These are phyloP conservation scores for Mycothermus thermophilus DNA, from an alignment of 495 filamentous ascomycete genomes.

Conservation along the genomic window DNA sequence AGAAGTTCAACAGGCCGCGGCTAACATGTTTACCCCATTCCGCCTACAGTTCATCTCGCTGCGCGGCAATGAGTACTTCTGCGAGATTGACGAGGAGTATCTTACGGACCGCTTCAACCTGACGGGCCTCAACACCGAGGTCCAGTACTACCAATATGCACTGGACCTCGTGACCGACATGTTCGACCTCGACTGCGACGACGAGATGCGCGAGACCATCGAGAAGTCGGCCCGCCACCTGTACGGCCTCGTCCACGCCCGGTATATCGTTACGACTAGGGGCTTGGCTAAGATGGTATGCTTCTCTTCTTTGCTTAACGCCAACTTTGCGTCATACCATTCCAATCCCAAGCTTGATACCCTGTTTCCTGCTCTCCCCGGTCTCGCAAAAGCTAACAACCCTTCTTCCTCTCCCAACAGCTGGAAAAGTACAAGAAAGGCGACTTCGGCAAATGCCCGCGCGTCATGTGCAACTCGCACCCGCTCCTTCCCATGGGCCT, in stretches of 20 bases:
- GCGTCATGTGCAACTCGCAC: constrained; percentile 83
- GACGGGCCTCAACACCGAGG: constrained; percentile 91
- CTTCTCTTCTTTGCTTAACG: not conserved
- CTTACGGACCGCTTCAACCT: constrained; percentile 97
- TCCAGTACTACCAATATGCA: constrained; percentile 97
- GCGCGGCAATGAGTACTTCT: constrained; percentile 97
- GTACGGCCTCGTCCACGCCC: constrained; percentile 90
- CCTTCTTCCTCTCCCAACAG: constrained; percentile 30
- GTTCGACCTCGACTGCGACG: constrained; percentile 96
- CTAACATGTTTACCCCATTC: constrained; percentile 7
- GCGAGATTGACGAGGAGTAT: constrained; percentile 98
- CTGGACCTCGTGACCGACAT: constrained; percentile 99
- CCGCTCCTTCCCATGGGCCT: constrained; percentile 88
- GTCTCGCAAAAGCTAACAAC: constrained; percentile 6
- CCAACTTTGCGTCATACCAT: not conserved
- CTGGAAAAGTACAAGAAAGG: constrained; percentile 97
- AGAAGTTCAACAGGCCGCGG: too few species aligned
- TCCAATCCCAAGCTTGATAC: not conserved
- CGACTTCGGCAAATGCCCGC: constrained; percentile 96
- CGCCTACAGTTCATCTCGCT: constrained; percentile 90
- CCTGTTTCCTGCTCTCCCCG: not conserved
- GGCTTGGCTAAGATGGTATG: constrained; percentile 91
- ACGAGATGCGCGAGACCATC: constrained; percentile 94
- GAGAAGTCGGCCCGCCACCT: constrained; percentile 95
- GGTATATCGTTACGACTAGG: constrained; percentile 93